phyloP scores from a whole-genome alignment of 306 rosid genomes.

The Abrus precatorius region DNA sequence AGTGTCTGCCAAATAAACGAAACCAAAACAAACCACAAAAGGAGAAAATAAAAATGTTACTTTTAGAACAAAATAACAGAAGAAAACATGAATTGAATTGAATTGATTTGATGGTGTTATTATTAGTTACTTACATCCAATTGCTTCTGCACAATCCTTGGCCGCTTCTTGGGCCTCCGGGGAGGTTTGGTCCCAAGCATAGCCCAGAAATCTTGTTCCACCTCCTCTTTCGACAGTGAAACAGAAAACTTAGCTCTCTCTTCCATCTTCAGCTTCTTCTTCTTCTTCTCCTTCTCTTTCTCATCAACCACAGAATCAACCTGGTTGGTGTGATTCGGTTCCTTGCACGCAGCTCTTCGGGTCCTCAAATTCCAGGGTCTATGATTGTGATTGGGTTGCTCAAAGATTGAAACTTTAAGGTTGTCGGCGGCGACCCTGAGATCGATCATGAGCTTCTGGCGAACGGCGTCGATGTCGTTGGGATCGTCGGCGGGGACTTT shows the following conservation, averaged over 20 bases:
- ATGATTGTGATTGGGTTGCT: constrained; percentile 7
- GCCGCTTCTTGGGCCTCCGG: constrained; percentile 67
- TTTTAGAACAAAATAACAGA: too few relatives aligned
- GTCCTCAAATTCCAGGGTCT: constrained; percentile 73
- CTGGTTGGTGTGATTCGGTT: constrained; percentile 15
- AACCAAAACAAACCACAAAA: constrained; percentile 10
- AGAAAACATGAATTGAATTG: not conserved
- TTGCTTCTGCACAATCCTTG: constrained; percentile 63
- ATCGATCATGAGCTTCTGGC: constrained; percentile 55
- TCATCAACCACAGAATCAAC: constrained; percentile 5
- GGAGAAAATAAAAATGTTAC: not conserved
- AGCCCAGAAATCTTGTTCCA: constrained; percentile 64
- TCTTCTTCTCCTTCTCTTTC: constrained; percentile 33
- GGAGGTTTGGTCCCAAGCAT: constrained; percentile 58
- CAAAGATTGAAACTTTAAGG: constrained; percentile 52
- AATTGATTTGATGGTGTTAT: not conserved
- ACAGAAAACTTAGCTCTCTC: constrained; percentile 50
- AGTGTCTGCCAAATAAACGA: constrained; percentile 45
- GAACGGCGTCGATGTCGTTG: constrained; percentile 44
- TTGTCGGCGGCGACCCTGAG: constrained; percentile 50
- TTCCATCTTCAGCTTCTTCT: constrained; percentile 10
- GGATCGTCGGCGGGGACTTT: constrained; percentile 6
- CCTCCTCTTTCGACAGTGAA: constrained; percentile 61
- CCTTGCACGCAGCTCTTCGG: constrained; percentile 66
- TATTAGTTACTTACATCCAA: constrained; percentile 51